Conservation (phyloP, 768 basidiomycete genomes). For the Lactarius pseudohatsudake region DNA sequence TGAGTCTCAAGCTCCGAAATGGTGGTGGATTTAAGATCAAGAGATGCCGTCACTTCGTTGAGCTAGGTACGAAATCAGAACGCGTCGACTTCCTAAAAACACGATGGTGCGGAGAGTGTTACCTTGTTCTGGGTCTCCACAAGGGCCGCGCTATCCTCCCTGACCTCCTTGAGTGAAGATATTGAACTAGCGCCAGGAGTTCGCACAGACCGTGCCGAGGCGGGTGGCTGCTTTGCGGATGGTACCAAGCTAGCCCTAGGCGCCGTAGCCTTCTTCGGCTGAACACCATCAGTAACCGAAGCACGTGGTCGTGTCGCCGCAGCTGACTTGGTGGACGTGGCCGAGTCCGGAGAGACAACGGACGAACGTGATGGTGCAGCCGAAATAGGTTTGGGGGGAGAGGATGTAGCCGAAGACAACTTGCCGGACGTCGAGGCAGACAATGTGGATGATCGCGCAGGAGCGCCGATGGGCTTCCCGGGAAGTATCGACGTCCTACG, state of each 20-base stretch:
- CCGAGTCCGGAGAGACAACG: conserved; percentile 56
- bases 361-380: conserved; percentile 45
- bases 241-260: conserved; percentile 33
- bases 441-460: conserved; percentile 21
- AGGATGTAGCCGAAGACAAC: conserved; percentile 23
- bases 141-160: conserved; percentile 56
- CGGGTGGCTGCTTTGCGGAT: conserved; percentile 38
- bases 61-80: conserved; percentile 44
- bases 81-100: conserved; percentile 4
- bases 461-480: conserved; percentile 14
- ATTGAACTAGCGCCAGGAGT: conserved; percentile 58
- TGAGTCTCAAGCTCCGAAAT: conserved; percentile 55
- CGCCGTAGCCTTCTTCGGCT: conserved; percentile 39
- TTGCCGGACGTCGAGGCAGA: conserved; percentile 28
- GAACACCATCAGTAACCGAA: conserved; percentile 64
- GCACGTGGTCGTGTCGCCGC: conserved; percentile 57
- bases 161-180: conserved; percentile 71
- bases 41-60: conserved; percentile 52
- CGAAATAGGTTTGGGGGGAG: conserved; percentile 43
- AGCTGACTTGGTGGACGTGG: conserved; percentile 34
- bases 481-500: conserved; percentile 43
- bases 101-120: conserved; percentile 4
- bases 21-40: conserved; percentile 52
- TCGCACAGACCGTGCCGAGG: conserved; percentile 38
- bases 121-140: conserved; percentile 65